Evolutionary conservation across 257 asterid species (phyloP).

Genomic region (Craterostigma plantagineum): DNA sequence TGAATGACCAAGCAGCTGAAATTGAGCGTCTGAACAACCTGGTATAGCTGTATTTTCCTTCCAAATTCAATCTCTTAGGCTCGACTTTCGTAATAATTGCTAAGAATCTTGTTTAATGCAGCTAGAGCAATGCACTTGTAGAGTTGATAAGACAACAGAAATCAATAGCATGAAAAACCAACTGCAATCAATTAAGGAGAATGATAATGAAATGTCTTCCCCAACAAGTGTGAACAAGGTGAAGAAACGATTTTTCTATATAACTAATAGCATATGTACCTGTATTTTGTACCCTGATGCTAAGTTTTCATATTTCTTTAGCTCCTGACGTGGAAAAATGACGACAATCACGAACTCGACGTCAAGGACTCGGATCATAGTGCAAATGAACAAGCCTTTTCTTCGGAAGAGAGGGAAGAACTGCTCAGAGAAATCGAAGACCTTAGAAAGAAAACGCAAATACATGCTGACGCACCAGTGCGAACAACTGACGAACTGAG

Average conservation of each 20-base stretch:
- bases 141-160: too few relatives aligned
- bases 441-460: constrained; percentile 37
- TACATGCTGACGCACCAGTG: constrained; percentile 25
- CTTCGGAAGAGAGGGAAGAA: constrained; percentile 42
- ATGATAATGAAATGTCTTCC: constrained; percentile 13
- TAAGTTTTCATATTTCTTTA: constrained; percentile 15
- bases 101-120: constrained; percentile 20
- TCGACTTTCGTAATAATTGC: not conserved
- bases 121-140: constrained; percentile 45
- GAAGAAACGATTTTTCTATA: constrained; percentile 1
- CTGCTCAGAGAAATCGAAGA: constrained; percentile 56
- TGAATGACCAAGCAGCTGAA: constrained; percentile 54
- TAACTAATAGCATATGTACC: not conserved
- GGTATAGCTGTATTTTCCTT: constrained; percentile 16
- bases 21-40: constrained; percentile 51
- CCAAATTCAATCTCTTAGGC: too few relatives aligned
- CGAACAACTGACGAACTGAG: constrained; percentile 54
- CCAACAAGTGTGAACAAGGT: constrained; percentile 25
- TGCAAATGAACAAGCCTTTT: constrained; percentile 28
- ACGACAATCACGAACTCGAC: constrained; percentile 23
- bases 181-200: too few relatives aligned
- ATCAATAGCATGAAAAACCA: too few relatives aligned
- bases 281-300: not conserved
- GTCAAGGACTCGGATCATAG: too few relatives aligned
- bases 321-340: constrained; percentile 40